These are phyloP conservation scores for Yamadazyma conglobata DNA, from an alignment of 1,139 yeast species.

Conservation along the genomic window DNA sequence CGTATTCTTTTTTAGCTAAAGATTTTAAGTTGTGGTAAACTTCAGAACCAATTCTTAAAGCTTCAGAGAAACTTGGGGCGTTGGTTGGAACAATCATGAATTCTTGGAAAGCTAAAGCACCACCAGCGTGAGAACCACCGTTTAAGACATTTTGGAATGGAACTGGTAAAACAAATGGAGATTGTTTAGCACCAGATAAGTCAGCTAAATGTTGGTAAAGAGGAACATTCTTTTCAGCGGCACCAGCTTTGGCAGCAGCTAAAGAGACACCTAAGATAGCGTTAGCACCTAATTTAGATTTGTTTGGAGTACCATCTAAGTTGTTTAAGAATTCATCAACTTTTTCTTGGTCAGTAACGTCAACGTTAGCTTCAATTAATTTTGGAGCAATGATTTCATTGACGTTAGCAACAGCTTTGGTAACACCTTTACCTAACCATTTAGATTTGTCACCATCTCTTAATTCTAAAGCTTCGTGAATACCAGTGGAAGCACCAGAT, in stretches of 20 bases:
- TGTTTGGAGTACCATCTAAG: constrained; percentile 92
- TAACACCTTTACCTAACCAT: constrained; percentile 96
- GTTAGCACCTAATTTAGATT: constrained; percentile 92
- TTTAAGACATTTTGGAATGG: constrained; percentile 96
- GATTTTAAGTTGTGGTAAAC: constrained; percentile 93
- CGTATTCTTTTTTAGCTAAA: constrained; percentile 87
- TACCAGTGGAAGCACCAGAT: constrained; percentile 95
- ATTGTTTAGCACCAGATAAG: constrained; percentile 54
- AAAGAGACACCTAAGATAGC: constrained; percentile 94
- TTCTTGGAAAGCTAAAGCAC: constrained; percentile 97
- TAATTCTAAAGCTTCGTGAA: constrained; percentile 91
- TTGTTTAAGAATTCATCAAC: constrained; percentile 73
- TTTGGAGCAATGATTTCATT: constrained; percentile 90
- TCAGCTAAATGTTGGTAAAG: constrained; percentile 82
- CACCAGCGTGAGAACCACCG: constrained; percentile 99
- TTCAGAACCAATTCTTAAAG: constrained; percentile 92
- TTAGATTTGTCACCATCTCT: constrained; percentile 92
- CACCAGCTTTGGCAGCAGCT: constrained; percentile 93
- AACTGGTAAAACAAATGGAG: constrained; percentile 83
- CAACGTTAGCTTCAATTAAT: constrained; percentile 65
- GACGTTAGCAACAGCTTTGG: constrained; percentile 88
- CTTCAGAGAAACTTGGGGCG: constrained; percentile 86
- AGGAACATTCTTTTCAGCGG: constrained; percentile 85
- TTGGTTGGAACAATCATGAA: constrained; percentile 96
- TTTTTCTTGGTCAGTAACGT: constrained; percentile 73